Percentiles rank a stretch among this genome's conserved stretches.
phyloP scores from a whole-genome alignment of 2,329 filamentous ascomycete species.

The Dothideomycetidae sp. region DNA sequence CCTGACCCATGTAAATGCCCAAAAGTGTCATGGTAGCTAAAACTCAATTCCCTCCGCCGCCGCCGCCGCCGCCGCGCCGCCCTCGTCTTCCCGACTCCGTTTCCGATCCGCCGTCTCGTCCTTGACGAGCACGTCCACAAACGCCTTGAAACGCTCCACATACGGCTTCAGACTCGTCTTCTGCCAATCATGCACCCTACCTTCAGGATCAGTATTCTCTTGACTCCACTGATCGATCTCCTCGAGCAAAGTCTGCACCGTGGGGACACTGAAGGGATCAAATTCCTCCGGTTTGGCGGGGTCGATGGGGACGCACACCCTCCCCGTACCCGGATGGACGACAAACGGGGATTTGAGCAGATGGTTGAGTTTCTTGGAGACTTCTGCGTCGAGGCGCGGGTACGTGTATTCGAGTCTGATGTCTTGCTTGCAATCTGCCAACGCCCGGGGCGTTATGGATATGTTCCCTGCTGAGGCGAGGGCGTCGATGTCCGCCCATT shows the following conservation, averaged over 20 bases:
- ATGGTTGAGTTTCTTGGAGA: slow-evolving; percentile 96
- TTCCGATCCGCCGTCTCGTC: slow-evolving; percentile 43
- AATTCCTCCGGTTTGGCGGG: slow-evolving; percentile 60
- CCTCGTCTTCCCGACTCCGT: slow-evolving; percentile 43
- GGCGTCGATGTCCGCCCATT: slow-evolving; percentile 89
- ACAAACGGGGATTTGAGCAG: slow-evolving; percentile 95
- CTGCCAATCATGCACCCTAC: slow-evolving; percentile 69
- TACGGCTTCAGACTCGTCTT: slow-evolving; percentile 93
- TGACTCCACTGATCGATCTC: slow-evolving; percentile 75
- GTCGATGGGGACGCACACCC: slow-evolving; percentile 93
- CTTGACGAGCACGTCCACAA: slow-evolving; percentile 65
- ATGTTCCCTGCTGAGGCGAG: slow-evolving; percentile 66
- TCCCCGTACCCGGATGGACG: slow-evolving; percentile 82
- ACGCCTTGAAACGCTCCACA: slow-evolving; percentile 73
- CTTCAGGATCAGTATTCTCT: slow-evolving; percentile 31
- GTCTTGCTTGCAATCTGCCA: slow-evolving; percentile 86
- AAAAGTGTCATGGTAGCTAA: no score
- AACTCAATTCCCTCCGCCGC: slow-evolving; percentile 46
- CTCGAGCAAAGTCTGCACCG: slow-evolving; percentile 61
- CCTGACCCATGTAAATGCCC: no score
- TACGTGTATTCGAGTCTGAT: slow-evolving; percentile 97
- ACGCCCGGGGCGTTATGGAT: slow-evolving; percentile 38
- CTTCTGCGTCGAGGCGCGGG: slow-evolving; percentile 87
- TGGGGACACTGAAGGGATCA: slow-evolving; percentile 78
- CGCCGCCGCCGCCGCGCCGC: no score